Percentiles rank a stretch among this genome's conserved stretches.
These are phyloP conservation scores for Chrysosporium keratinophilum DNA, from an alignment of 2,329 filamentous ascomycete species.

Conservation along the genomic window DNA sequence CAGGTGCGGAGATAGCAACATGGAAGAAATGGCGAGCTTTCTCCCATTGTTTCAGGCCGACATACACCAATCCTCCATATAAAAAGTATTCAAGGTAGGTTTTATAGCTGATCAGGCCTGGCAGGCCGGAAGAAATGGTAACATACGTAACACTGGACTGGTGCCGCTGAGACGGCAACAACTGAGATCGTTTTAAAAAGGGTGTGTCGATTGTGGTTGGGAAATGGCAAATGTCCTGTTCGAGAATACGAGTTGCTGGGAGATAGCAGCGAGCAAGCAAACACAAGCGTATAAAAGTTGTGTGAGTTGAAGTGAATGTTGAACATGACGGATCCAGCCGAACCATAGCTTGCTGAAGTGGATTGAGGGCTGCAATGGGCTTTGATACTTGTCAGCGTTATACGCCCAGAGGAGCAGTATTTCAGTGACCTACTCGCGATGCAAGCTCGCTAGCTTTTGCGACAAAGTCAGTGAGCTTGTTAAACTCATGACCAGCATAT, in stretches of 20 bases:
- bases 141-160: conserved; percentile 28
- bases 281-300: conserved; percentile 33
- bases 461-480: conserved; percentile 28
- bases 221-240: conserved; percentile 35
- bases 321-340: conserved; percentile 35
- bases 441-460: conserved; percentile 26
- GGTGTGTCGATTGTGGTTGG: conserved; percentile 23
- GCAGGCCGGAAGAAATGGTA: conserved; percentile 30
- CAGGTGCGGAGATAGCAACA: conserved; percentile 57
- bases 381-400: conserved; percentile 17
- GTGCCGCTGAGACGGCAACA: conserved; percentile 25
- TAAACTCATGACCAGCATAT: conserved; percentile 32
- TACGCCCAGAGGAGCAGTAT: neutral
- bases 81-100: conserved; percentile 56
- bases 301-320: conserved; percentile 37
- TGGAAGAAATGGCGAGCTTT: conserved; percentile 54
- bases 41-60: conserved; percentile 51
- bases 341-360: conserved; percentile 36
- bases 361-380: conserved; percentile 32
- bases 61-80: conserved; percentile 54
- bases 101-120: conserved; percentile 31
- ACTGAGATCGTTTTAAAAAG: conserved; percentile 19
- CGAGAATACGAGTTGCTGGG: conserved; percentile 33
- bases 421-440: conserved; percentile 25
- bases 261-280: conserved; percentile 34